These are phyloP conservation scores for Trametes maxima DNA, from an alignment of 768 basidiomycete species.

Conservation along the genomic window DNA sequence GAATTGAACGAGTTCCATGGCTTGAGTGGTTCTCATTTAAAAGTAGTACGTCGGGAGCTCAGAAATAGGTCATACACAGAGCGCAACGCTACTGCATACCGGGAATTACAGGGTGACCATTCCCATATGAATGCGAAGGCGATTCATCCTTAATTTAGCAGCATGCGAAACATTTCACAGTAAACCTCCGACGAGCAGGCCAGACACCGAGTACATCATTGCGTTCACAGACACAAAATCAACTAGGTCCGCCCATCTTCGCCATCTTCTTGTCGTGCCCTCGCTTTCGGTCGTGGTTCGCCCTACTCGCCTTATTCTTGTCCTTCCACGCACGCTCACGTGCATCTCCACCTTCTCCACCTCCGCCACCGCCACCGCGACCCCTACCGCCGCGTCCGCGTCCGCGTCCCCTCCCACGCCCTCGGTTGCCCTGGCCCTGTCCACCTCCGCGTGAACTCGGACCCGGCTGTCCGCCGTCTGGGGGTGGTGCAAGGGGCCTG, in stretches of 20 bases:
- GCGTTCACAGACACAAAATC: not conserved
- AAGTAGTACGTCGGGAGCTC: no score
- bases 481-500: constrained; percentile 27
- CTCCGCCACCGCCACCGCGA: constrained; percentile 45
- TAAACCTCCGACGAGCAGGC: no score
- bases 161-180: no score
- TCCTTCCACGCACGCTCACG: constrained; percentile 74
- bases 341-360: constrained; percentile 42
- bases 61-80: no score
- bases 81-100: no score
- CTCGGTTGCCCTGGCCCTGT: constrained; percentile 41
- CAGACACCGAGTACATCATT: no score
- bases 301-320: constrained; percentile 72
- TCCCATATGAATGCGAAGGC: no score
- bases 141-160: no score
- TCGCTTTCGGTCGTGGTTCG: constrained; percentile 74
- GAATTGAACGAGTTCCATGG: no score
- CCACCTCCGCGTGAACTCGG: constrained; percentile 33
- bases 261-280: constrained; percentile 92
- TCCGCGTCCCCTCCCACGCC: constrained; percentile 37
- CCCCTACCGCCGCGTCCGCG: constrained; percentile 36
- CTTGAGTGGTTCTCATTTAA: no score
- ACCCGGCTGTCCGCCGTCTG: constrained; percentile 2
- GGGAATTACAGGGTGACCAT: no score
- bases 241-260: constrained; percentile 48